Percentiles rank a stretch among this genome's conserved stretches.
Conservation (phyloP, 1,139 yeast genomes). For the Geotrichum klebahnii region DNA sequence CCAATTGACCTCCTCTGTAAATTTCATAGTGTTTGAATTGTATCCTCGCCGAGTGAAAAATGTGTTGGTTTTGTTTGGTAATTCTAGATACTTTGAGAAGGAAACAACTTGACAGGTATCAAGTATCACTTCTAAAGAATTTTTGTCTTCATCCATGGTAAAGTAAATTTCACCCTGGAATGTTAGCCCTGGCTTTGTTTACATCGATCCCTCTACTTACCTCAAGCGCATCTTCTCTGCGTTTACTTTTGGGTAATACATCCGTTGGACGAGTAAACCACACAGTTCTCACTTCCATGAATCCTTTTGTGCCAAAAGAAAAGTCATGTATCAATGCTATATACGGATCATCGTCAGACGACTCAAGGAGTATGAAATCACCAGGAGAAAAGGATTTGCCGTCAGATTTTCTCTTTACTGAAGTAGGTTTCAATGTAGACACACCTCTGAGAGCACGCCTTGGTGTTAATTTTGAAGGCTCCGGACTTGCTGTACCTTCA, state of each 20-base stretch:
- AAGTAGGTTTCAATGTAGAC: conserved; percentile 19
- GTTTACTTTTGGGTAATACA: conserved; percentile 3
- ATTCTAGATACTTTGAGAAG: not conserved
- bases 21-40: conserved; percentile 1
- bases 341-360: conserved; percentile 24
- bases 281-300: conserved; percentile 24
- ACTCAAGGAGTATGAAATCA: conserved; percentile 27
- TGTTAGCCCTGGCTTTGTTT: conserved; percentile 10
- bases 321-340: conserved; percentile 28
- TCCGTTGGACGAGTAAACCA: conserved; percentile 27
- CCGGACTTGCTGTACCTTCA: not conserved
- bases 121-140: conserved; percentile 25
- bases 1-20: conserved; percentile 11
- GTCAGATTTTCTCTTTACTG: conserved; percentile 23
- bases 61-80: not conserved
- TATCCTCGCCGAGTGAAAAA: conserved; percentile 18
- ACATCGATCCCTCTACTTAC: conserved; percentile 13
- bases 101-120: conserved; percentile 25
- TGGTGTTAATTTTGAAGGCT: not conserved
- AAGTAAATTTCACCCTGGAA: conserved; percentile 25
- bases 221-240: conserved; percentile 10
- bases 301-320: conserved; percentile 23
- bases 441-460: conserved; percentile 5
- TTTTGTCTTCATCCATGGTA: conserved; percentile 26
- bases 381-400: conserved; percentile 25